Percentiles rank a stretch among this genome's conserved stretches.
Evolutionary conservation across 2,329 filamentous ascomycete species (phyloP).

Genomic region (Xylaria sp.): DNA sequence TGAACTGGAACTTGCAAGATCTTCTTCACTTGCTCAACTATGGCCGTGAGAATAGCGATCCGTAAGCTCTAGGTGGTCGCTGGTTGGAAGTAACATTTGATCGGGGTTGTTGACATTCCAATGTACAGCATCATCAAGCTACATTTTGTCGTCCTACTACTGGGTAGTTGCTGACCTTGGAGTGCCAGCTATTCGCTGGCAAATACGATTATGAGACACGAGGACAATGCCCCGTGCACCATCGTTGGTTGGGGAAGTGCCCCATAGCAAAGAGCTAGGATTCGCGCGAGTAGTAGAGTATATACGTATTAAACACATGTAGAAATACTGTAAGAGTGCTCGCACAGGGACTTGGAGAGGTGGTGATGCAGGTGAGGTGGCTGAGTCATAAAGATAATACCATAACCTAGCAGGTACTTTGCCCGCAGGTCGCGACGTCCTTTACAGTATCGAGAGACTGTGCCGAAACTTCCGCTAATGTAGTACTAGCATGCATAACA

Average conservation of each 20-base stretch:
- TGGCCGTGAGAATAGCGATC: not conserved
- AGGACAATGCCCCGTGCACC: not conserved
- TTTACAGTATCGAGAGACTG: slow-evolving; percentile 28
- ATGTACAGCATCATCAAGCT: not conserved
- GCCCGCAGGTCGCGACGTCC: slow-evolving; percentile 10
- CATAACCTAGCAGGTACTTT: slow-evolving; percentile 7
- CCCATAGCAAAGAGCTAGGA: not conserved
- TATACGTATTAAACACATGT: not conserved
- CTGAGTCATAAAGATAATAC: slow-evolving; percentile 29
- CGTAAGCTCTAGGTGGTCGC: not conserved
- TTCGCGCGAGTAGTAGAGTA: not conserved
- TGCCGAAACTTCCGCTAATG: slow-evolving; percentile 26
- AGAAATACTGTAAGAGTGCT: slow-evolving; percentile 5
- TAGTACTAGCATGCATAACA: slow-evolving; percentile 30
- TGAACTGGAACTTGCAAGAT: too few relatives aligned
- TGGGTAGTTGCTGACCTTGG: not conserved
- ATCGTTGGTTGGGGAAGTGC: not conserved
- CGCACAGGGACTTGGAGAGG: slow-evolving; percentile 13
- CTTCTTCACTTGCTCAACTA: not conserved
- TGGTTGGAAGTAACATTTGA: not conserved
- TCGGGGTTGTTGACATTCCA: not conserved
- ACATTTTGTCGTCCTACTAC: not conserved
- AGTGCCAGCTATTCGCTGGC: not conserved
- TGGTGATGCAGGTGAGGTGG: slow-evolving; percentile 27
- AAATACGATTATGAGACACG: not conserved